Base-by-base conservation (phyloP, 345 rosid genomes). In the Microcos paniculata region DNA sequence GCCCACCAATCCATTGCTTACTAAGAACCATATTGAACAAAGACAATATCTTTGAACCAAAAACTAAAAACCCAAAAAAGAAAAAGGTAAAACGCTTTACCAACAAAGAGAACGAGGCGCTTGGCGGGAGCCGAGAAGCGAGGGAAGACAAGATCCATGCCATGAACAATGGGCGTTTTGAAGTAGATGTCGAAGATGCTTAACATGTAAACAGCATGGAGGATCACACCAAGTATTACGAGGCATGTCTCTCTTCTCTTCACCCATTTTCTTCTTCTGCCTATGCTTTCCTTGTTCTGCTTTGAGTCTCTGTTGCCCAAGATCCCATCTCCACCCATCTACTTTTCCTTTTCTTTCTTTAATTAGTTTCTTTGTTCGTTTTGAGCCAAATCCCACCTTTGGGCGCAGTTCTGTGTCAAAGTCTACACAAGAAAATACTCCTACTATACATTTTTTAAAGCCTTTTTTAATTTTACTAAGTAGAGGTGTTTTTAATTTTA, bases 171-270 rank as follows among this genome's bases (percentile, higher is more conserved):
- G 11, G 99, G 98, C 21, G 98, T 88, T 77, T 92, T 95, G 98
- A 95, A 95, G 87, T 92, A 95, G 79, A 95, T 91, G 74, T 95
- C 99, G 90, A 95, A 94, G 58, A 94, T 94, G 80, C 98, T 94
- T 49, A 94, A 80, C 97, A 92, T 92, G 86, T 92, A 94, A 12
- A 95, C 92, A 4, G 97, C 96, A 82, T 95, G 98, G 51, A 93
- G 96, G 35, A 88, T 80, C 16, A 93, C 88, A 0, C 99, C 98
- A 7, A 95, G 86, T 48, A 89, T 71, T 19, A 94, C 95, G 0
- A 94, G 89, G 97, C 95, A 93, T 58, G 80, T 82, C 84, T 93
- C 98, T 71, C 91, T 78, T 48, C 87, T 87, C 89, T 85, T 87
- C 51, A 89, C 72, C 96, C 90, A 88, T 87, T 77, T 79, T 56